phyloP scores from a whole-genome alignment of 2,329 filamentous ascomycete genomes.

The Cladophialophora immunda region DNA sequence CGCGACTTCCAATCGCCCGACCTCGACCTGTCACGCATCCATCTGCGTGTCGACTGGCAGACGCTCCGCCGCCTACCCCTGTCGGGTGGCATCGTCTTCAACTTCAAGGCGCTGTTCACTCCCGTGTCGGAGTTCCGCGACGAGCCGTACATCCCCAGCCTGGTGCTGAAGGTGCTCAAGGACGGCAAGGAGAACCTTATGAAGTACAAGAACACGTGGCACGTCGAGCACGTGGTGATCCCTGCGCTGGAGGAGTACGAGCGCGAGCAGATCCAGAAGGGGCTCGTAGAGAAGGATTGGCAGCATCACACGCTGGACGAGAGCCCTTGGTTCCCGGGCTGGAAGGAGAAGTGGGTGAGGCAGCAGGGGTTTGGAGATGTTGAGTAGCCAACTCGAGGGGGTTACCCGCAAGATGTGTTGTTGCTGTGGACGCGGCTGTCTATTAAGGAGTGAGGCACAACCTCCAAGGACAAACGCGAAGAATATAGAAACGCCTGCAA shows the following conservation, averaged over 20 bases:
- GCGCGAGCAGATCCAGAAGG: slow-evolving; percentile 70
- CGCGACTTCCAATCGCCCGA: slow-evolving; percentile 66
- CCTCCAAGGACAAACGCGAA: too few species aligned
- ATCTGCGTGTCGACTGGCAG: slow-evolving; percentile 87
- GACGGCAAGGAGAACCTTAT: slow-evolving; percentile 76
- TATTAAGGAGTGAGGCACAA: too few species aligned
- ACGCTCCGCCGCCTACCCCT: slow-evolving; percentile 81
- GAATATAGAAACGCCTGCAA: too few species aligned
- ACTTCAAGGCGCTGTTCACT: slow-evolving; percentile 88
- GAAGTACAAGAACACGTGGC: slow-evolving; percentile 84
- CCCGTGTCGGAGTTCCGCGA: slow-evolving; percentile 73
- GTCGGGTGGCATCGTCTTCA: slow-evolving; percentile 79
- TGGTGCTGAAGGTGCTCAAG: slow-evolving; percentile 73
- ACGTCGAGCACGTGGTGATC: slow-evolving; percentile 76
- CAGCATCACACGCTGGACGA: slow-evolving; percentile 74
- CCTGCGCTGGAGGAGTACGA: slow-evolving; percentile 71
- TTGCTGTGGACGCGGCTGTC: too few species aligned
- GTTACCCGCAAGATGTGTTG: too few species aligned
- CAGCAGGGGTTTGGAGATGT: slow-evolving; percentile 64
- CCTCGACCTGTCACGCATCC: slow-evolving; percentile 66
- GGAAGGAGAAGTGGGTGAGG: slow-evolving; percentile 76
- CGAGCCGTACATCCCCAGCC: slow-evolving; percentile 75
- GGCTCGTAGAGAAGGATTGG: slow-evolving; percentile 70
- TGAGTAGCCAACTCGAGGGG: background rate
- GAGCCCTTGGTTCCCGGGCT: slow-evolving; percentile 77